Percentiles rank a stretch among this genome's conserved stretches.
These are phyloP conservation scores for Yamadazyma atlantica DNA, from an alignment of 1,139 yeast species.

Conservation along the genomic window DNA sequence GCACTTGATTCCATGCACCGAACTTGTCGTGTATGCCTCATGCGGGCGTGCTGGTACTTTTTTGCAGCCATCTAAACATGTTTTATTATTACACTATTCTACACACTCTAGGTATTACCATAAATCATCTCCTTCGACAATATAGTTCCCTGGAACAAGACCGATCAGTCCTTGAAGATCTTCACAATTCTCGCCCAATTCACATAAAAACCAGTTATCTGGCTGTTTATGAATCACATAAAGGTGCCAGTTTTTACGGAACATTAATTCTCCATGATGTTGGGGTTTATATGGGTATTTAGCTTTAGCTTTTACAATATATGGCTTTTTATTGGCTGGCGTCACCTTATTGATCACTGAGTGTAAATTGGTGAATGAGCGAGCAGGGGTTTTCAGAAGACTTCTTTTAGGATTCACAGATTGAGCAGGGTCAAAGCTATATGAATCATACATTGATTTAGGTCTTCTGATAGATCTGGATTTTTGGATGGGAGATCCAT, in stretches of 20 bases:
- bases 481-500: constrained; percentile 12
- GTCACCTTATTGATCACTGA: constrained; percentile 29
- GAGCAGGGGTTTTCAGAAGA: constrained; percentile 27
- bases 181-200: constrained; percentile 56
- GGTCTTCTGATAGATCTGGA: constrained; percentile 27
- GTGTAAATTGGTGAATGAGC: constrained; percentile 33
- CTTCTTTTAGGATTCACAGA: constrained; percentile 18
- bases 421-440: constrained; percentile 10
- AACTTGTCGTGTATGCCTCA: too few species aligned
- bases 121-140: constrained; percentile 33
- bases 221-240: constrained; percentile 73
- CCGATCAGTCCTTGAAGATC: constrained; percentile 54
- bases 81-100: constrained; percentile 1
- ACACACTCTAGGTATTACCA: constrained; percentile 16
- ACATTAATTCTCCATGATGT: constrained; percentile 74
- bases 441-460: constrained; percentile 38
- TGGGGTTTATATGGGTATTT: constrained; percentile 72
- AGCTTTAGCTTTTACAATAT: constrained; percentile 62
- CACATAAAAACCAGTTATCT: constrained; percentile 91
- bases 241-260: constrained; percentile 74
- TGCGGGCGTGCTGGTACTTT: too few species aligned
- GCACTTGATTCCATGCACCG: too few species aligned
- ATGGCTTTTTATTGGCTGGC: constrained; percentile 49
- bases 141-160: constrained; percentile 79
- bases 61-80: too few species aligned